Evolutionary conservation across 83 land plant species (phyloP).

Genomic region (Picea abies): DNA sequence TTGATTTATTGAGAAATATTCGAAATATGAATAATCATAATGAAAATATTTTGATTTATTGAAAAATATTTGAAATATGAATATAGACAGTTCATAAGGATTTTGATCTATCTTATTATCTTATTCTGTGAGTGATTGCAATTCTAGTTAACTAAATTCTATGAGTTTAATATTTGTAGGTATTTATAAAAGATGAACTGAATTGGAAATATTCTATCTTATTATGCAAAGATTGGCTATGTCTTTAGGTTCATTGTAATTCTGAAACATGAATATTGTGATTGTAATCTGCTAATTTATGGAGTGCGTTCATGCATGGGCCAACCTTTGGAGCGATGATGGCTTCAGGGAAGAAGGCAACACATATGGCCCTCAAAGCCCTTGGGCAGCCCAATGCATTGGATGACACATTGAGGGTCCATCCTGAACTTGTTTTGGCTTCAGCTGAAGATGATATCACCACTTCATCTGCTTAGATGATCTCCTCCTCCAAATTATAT

Average conservation of each 20-base stretch:
- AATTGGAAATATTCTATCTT: too few relatives aligned
- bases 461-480: conserved; percentile 33
- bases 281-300: background rate
- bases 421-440: conserved; percentile 71
- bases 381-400: conserved; percentile 74
- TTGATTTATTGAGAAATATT: too few relatives aligned
- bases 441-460: conserved; percentile 49
- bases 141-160: background rate
- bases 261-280: background rate
- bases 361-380: conserved; percentile 69
- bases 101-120: too few relatives aligned
- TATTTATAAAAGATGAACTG: background rate
- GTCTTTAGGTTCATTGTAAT: background rate
- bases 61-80: too few relatives aligned
- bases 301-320: conserved; percentile 47
- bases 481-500: background rate
- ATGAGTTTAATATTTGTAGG: background rate
- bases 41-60: too few relatives aligned
- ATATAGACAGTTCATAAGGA: too few relatives aligned
- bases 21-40: too few relatives aligned
- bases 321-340: conserved; percentile 95
- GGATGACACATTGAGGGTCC: conserved; percentile 49
- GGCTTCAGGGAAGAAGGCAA: conserved; percentile 90
- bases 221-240: too few relatives aligned
- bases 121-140: background rate